phyloP scores from a whole-genome alignment of 805 yeast genomes.

The Candida methanosorbosa region DNA sequence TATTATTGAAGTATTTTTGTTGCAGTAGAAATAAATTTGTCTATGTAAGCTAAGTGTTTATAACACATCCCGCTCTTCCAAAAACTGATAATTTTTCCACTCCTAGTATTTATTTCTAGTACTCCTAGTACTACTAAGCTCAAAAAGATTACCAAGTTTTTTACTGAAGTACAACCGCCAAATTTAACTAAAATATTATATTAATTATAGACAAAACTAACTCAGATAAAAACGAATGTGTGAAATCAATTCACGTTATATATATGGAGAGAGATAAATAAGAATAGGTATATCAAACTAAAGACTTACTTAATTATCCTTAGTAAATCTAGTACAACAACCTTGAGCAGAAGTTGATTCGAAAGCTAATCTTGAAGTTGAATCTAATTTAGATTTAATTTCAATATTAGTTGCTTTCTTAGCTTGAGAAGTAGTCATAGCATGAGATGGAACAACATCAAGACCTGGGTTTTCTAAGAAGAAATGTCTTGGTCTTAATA shows the following conservation, averaged over 20 bases:
- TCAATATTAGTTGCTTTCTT: conserved; percentile 27
- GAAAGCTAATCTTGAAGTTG: conserved; percentile 45
- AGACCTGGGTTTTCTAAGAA: conserved; percentile 71
- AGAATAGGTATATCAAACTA: too few species aligned
- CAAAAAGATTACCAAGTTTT: too few species aligned
- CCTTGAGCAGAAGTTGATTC: conserved; percentile 21
- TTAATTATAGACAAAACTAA: background rate
- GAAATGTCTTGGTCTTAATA: conserved; percentile 73
- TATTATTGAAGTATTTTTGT: too few species aligned
- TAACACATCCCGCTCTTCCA: too few species aligned
- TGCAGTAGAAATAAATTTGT: too few species aligned
- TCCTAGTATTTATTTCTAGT: too few species aligned
- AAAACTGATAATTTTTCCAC: too few species aligned
- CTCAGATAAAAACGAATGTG: background rate
- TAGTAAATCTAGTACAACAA: conserved; percentile 22
- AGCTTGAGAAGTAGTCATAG: conserved; percentile 38
- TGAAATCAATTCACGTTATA: background rate
- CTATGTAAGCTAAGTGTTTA: too few species aligned
- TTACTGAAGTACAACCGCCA: too few species aligned
- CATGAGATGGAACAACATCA: conserved; percentile 62
- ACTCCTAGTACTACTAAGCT: too few species aligned
- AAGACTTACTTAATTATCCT: too few species aligned
- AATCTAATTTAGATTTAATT: conserved; percentile 34
- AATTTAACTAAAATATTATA: too few species aligned
- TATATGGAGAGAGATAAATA: background rate